phyloP scores from a whole-genome alignment of 1,139 yeast genomes.

The Blastobotrys illinoisensis region DNA sequence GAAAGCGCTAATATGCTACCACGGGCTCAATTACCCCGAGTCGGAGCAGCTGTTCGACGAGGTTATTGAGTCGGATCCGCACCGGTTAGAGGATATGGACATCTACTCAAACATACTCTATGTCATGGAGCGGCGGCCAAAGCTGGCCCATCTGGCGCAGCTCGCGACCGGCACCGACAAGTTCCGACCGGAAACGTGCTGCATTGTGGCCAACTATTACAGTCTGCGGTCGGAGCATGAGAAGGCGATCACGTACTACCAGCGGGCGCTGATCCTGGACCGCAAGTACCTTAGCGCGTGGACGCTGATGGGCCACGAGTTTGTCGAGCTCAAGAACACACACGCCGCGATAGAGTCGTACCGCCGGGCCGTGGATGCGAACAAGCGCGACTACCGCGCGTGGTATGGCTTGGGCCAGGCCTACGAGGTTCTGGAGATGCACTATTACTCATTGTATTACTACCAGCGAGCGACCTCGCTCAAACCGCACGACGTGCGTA shows the following conservation, averaged over 20 bases:
- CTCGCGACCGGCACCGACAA: conserved; percentile 77
- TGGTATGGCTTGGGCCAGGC: conserved; percentile 99
- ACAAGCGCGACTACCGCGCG: conserved; percentile 86
- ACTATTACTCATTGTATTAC: conserved; percentile 83
- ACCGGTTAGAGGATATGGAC: conserved; percentile 84
- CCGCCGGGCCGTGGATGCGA: conserved; percentile 86
- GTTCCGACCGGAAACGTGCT: conserved; percentile 91
- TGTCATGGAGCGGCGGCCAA: conserved; percentile 85
- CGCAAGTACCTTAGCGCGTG: conserved; percentile 85
- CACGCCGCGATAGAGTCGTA: conserved; percentile 98
- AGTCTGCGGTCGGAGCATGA: conserved; percentile 91
- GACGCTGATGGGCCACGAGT: conserved; percentile 99
- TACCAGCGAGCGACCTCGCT: conserved; percentile 87
- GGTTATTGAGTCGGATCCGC: conserved; percentile 71
- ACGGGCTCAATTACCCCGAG: conserved; percentile 69
- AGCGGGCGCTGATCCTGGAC: conserved; percentile 79
- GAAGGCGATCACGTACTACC: conserved; percentile 87
- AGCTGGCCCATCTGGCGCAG: conserved; percentile 82
- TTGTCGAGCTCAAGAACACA: conserved; percentile 89
- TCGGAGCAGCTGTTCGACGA: conserved; percentile 79
- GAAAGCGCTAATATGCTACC: conserved; percentile 74
- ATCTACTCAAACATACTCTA: conserved; percentile 88
- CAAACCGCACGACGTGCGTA: conserved; percentile 83
- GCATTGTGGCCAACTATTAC: conserved; percentile 89
- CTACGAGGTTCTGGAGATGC: conserved; percentile 94